Conservation (phyloP, 768 basidiomycete species). For the Podaxis pistillaris region DNA sequence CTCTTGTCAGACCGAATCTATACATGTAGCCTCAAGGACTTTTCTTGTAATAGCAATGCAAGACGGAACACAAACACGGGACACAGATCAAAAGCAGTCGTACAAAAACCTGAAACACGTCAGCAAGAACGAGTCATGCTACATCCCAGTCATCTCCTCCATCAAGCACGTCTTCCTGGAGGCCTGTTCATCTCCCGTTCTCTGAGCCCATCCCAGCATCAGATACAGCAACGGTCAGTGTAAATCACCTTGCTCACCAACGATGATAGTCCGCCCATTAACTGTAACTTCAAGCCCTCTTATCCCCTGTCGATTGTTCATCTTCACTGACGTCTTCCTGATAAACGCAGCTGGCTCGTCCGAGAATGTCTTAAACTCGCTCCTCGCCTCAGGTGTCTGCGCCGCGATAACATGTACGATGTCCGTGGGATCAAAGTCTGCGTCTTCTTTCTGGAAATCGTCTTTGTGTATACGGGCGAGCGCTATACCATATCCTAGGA, state of each 20-base stretch:
- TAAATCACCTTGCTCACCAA: background rate
- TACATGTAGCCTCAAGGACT: background rate
- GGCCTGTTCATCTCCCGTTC: background rate
- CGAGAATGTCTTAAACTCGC: background rate
- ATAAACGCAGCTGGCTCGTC: background rate
- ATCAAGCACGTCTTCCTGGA: background rate
- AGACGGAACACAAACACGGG: background rate
- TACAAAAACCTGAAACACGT: background rate
- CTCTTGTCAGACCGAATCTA: background rate
- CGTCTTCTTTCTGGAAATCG: background rate
- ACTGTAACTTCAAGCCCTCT: background rate
- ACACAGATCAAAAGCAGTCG: background rate
- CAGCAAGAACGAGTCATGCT: background rate
- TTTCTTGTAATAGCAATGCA: background rate
- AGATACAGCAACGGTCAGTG: background rate
- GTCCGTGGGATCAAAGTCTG: background rate
- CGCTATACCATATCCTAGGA: background rate
- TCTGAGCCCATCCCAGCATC: background rate
- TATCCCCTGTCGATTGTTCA: background rate
- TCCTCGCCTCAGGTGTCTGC: background rate
- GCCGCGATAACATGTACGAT: constrained; percentile 4
- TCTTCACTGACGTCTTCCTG: background rate
- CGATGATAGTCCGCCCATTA: too few species aligned
- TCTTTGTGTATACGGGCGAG: background rate
- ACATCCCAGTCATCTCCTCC: background rate